Conservation (phyloP, 2,329 filamentous ascomycete genomes). For the Penicillium glabrum region DNA sequence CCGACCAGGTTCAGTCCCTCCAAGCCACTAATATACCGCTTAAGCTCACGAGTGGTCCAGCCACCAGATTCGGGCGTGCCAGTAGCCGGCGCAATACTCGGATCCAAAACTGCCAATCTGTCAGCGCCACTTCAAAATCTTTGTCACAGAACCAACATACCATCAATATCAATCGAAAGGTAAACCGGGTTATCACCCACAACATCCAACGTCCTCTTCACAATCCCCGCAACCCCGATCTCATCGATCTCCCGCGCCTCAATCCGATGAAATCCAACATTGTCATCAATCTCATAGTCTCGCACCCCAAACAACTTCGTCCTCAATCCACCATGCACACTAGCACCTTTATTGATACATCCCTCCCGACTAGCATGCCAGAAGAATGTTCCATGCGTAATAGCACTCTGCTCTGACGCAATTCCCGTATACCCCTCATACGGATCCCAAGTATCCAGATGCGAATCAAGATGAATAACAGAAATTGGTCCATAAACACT, state of each 20-base stretch:
- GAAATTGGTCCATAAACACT: slow-evolving; percentile 22
- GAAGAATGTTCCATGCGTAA: slow-evolving; percentile 30
- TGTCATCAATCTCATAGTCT: slow-evolving; percentile 26
- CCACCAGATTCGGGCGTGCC: slow-evolving; percentile 26
- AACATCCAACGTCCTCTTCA: slow-evolving; percentile 16
- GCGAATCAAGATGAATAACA: slow-evolving; percentile 31
- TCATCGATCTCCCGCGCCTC: slow-evolving; percentile 27
- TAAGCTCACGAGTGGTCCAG: slow-evolving; percentile 22
- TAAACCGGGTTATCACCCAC: slow-evolving; percentile 27
- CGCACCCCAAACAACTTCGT: slow-evolving; percentile 24
- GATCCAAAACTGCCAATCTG: slow-evolving; percentile 23
- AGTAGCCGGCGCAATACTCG: slow-evolving; percentile 34
- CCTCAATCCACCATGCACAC: slow-evolving; percentile 24
- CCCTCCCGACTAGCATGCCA: slow-evolving; percentile 27
- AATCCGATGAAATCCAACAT: slow-evolving; percentile 26
- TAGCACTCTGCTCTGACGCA: slow-evolving; percentile 20
- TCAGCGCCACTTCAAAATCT: background rate
- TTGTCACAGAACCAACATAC: background rate
- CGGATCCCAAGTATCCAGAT: slow-evolving; percentile 30
- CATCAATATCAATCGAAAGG: slow-evolving; percentile 35
- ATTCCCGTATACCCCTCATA: slow-evolving; percentile 24
- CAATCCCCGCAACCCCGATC: slow-evolving; percentile 22
- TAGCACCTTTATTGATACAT: slow-evolving; percentile 23
- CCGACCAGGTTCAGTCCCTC: slow-evolving; percentile 21
- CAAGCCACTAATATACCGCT: slow-evolving; percentile 18